Evolutionary conservation across 371 early-diverging fungal genomes (phyloP).

Genomic region (Mortierella sp.): DNA sequence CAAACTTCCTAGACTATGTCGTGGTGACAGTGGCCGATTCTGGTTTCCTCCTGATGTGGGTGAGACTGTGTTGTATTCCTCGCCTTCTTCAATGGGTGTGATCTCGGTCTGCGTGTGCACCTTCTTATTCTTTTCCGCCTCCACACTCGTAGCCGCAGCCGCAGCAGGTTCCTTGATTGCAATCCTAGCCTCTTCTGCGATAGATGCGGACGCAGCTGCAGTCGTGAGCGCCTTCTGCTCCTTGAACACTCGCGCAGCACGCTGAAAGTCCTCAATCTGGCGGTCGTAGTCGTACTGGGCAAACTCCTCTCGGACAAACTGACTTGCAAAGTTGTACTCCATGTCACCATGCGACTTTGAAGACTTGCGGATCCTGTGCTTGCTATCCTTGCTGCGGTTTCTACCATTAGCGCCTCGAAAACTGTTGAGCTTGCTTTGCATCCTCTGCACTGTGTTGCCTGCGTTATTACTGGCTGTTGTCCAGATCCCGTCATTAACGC

Average conservation of each 20-base stretch:
- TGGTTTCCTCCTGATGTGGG: neutral
- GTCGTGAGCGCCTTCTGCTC: constrained; percentile 44
- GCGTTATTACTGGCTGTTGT: neutral
- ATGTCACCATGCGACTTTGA: constrained; percentile 9
- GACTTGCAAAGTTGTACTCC: constrained; percentile 31
- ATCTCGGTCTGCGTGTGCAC: constrained; percentile 2
- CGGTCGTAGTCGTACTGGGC: constrained; percentile 49
- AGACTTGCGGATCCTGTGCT: constrained; percentile 8
- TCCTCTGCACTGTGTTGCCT: constrained; percentile 14
- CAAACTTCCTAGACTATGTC: neutral
- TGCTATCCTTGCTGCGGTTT: constrained; percentile 17
- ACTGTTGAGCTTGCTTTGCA: constrained; percentile 20
- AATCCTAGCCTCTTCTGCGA: constrained; percentile 25
- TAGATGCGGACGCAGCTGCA: constrained; percentile 19
- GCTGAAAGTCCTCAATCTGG: constrained; percentile 52
- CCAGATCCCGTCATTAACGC: neutral
- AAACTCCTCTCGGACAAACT: constrained; percentile 30
- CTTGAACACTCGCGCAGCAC: constrained; percentile 46
- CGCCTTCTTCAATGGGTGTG: constrained; percentile 22
- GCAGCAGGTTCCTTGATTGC: constrained; percentile 19
- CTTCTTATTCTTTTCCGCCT: constrained; percentile 1
- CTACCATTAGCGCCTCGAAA: constrained; percentile 12
- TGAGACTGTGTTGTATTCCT: neutral
- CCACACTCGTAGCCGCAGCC: constrained; percentile 16
- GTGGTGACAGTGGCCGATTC: neutral